These are phyloP conservation scores for Aphanomyces invadans DNA, from an alignment of 352 stramenopile species.

Conservation along the genomic window DNA sequence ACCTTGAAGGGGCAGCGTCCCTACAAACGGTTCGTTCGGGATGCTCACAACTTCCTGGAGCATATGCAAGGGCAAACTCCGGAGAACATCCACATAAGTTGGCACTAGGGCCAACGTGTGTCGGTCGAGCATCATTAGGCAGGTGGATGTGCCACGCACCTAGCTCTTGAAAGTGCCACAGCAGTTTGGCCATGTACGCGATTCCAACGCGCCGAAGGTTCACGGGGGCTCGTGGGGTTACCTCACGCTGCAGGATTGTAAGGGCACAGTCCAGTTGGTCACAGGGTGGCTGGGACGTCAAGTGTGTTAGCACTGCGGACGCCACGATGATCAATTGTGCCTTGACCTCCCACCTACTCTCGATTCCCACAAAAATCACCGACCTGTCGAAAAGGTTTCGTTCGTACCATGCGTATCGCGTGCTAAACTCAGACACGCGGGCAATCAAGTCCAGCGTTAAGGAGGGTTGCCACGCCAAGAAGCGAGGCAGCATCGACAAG, in stretches of 20 bases:
- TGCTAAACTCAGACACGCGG: conserved; percentile 53
- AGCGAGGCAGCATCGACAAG: conserved; percentile 64
- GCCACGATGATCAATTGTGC: conserved; percentile 61
- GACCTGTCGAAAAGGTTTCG: not conserved
- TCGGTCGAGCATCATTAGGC: too few relatives aligned
- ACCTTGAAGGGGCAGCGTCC: conserved; percentile 5
- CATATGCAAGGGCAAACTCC: conserved; percentile 43
- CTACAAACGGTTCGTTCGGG: not conserved
- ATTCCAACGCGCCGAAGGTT: conserved; percentile 59
- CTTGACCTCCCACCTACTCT: conserved; percentile 78
- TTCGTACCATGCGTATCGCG: conserved; percentile 34
- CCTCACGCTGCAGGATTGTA: conserved; percentile 66
- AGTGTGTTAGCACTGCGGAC: conserved; percentile 42
- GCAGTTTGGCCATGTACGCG: conserved; percentile 45
- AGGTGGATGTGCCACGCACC: not conserved
- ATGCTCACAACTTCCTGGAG: conserved; percentile 35
- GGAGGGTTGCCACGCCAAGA: conserved; percentile 38
- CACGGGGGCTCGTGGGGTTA: conserved; percentile 42
- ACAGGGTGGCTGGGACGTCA: conserved; percentile 6
- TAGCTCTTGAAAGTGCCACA: conserved; percentile 60
- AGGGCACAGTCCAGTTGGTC: conserved; percentile 66
- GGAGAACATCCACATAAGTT: conserved; percentile 66
- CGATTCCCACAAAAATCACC: not conserved
- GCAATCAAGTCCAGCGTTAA: conserved; percentile 54
- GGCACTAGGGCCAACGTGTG: conserved; percentile 35